Conservation (phyloP, 768 basidiomycete species). For the Stropharia rugosoannulata region DNA sequence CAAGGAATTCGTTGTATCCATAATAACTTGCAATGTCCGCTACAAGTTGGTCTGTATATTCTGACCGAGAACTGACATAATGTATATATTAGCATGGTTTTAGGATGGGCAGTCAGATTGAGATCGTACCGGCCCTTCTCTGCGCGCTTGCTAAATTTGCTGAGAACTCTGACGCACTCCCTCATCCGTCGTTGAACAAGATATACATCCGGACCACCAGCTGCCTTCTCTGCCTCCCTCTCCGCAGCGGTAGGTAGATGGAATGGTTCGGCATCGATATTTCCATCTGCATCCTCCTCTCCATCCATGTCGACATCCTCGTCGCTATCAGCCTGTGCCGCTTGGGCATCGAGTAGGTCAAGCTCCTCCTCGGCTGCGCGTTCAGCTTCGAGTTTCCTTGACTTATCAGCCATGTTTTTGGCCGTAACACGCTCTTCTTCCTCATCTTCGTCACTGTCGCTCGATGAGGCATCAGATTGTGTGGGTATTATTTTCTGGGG, state of each 20-base stretch:
- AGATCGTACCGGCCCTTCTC: conserved; percentile 62
- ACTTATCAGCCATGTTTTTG: conserved; percentile 80
- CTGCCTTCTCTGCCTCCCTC: conserved; percentile 67
- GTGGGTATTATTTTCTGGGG: conserved; percentile 51
- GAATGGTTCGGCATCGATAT: conserved; percentile 46
- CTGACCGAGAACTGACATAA: conserved; percentile 71
- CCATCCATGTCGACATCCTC: conserved; percentile 41
- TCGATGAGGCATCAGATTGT: conserved; percentile 36
- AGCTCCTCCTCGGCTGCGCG: conserved; percentile 68
- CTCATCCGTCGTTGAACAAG: conserved; percentile 79
- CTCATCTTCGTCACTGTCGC: conserved; percentile 44
- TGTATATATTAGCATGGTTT: conserved; percentile 1
- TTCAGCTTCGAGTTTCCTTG: conserved; percentile 70
- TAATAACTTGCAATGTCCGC: conserved; percentile 94
- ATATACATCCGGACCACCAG: conserved; percentile 70
- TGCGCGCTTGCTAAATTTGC: conserved; percentile 68
- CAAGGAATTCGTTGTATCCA: conserved; percentile 94
- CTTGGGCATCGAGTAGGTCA: conserved; percentile 63
- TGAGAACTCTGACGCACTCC: conserved; percentile 69
- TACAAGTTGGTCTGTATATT: conserved; percentile 86
- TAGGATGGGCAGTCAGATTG: conserved; percentile 1
- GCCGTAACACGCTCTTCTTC: conserved; percentile 61
- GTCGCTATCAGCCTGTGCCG: conserved; percentile 43
- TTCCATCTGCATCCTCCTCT: conserved; percentile 47
- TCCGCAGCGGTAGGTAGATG: conserved; percentile 71